Percentiles rank a stretch among this genome's conserved stretches.
phyloP scores from a whole-genome alignment of 495 filamentous ascomycete species.

The Penicillium herquei region DNA sequence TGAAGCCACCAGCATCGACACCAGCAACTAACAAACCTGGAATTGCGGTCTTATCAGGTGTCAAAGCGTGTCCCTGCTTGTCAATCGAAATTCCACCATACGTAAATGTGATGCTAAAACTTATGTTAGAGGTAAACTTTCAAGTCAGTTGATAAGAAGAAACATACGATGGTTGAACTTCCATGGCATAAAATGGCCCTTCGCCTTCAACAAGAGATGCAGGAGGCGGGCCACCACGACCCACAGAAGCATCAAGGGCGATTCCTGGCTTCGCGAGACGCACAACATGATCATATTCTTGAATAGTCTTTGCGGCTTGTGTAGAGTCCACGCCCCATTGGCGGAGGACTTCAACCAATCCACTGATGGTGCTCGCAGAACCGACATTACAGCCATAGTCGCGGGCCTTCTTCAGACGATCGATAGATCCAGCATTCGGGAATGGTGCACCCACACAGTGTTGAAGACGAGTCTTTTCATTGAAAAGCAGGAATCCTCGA shows the following conservation, averaged over 20 bases:
- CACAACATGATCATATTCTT: slow-evolving; percentile 15
- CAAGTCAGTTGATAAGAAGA: background rate
- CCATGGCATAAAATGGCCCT: slow-evolving; percentile 27
- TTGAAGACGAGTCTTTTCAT: slow-evolving; percentile 20
- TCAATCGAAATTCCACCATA: slow-evolving; percentile 26
- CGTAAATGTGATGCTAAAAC: slow-evolving; percentile 24
- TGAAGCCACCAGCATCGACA: slow-evolving; percentile 27
- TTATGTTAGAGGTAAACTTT: background rate
- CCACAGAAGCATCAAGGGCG: slow-evolving; percentile 15
- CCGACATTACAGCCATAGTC: slow-evolving; percentile 26
- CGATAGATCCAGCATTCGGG: slow-evolving; percentile 26
- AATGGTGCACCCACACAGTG: slow-evolving; percentile 23
- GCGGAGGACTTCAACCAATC: slow-evolving; percentile 10
- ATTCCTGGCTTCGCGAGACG: slow-evolving; percentile 9
- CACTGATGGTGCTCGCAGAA: slow-evolving; percentile 15
- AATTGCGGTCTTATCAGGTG: slow-evolving; percentile 13
- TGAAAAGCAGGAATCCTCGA: slow-evolving; percentile 26
- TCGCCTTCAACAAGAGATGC: slow-evolving; percentile 23
- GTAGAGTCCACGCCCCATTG: slow-evolving; percentile 17
- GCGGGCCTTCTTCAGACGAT: slow-evolving; percentile 27
- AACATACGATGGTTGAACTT: slow-evolving; percentile 28
- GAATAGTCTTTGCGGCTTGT: slow-evolving; percentile 14
- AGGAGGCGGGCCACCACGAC: slow-evolving; percentile 11
- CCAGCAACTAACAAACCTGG: slow-evolving; percentile 24
- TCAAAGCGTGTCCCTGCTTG: slow-evolving; percentile 21